Base-by-base conservation (phyloP, 345 rosid genomes). In the Microcos paniculata region DNA sequence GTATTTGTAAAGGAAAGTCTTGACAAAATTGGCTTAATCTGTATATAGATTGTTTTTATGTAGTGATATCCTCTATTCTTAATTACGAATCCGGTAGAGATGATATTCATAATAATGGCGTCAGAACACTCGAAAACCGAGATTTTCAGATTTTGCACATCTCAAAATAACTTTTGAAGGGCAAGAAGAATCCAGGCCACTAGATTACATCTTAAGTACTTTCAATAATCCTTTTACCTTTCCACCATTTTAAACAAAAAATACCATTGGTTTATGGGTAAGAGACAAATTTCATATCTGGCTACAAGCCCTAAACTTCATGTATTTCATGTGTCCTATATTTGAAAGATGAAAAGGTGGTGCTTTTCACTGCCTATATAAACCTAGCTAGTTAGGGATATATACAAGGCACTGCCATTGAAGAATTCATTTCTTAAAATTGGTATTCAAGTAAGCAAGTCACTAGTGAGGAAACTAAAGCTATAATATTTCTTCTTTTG, bases 201-300 rank as follows among this genome's bases (percentile, higher is more conserved):
- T 67, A 28, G 56, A 67, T 67, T 45, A 5, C 71, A 18, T 67
- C 4, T 65, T 67, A 66, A 67, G 13, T 68, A 16, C 40, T 48
- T 46, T 0, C 10, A 46, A 3, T 24, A 46, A 8, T 14, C 40
- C 16, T 46, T 28, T 26, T 45, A 3, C 45, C 66, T 62, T 62
- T 33, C 66, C 18, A 62, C 42, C 1, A 16, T 33, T 33, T 62
- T 0, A 62, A 62, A 62, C 7, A 62, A 33, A 62, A 62, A 31
- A 9, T 24, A 4, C 6, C 66, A 33, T 6, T 62, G 13, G 23
- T 61, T 61, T 31, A 31, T 13, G 35, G 40, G n/a, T 30, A 59
- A 14, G 4, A 14, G 64, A 59, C 64, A 62, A 62, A 62, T 2
- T 18, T 8, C 67, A 62, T 8, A 62, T 62, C 45, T 62, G n/a